A percentile compares a stretch with the other conserved stretches of the same genome.
phyloP scores from a whole-genome alignment of 345 rosid species.

The Aquilaria sinensis region DNA sequence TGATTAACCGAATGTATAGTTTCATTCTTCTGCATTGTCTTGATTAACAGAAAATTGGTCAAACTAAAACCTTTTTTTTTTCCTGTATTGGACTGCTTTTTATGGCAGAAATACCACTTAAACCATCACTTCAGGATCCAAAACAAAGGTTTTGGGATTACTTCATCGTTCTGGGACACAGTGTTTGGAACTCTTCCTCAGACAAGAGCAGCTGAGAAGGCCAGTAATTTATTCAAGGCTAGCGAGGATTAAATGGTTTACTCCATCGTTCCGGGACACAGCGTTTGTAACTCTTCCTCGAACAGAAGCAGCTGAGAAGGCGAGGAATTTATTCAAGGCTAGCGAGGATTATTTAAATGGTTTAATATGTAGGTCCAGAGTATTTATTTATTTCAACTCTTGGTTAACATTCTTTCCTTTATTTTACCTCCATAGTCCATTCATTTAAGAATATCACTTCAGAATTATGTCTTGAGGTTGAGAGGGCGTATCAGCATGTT shows the following conservation, averaged over 20 bases:
- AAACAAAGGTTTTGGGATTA: constrained; percentile 82
- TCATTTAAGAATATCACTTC: too few species aligned
- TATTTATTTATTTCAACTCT: neutral
- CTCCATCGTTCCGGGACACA: constrained; percentile 83
- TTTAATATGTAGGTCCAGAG: neutral
- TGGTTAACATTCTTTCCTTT: too few species aligned
- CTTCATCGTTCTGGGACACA: constrained; percentile 84
- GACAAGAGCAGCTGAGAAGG: constrained; percentile 27
- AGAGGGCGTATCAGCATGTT: too few species aligned
- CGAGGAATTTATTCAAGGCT: constrained; percentile 1
- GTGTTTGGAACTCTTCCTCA: constrained; percentile 83
- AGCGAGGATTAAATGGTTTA: constrained; percentile 32
- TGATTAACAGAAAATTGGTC: too few species aligned
- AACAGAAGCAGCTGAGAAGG: constrained; percentile 27
- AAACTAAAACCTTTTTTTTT: too few species aligned
- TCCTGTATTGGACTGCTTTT: neutral
- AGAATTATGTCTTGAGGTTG: too few species aligned
- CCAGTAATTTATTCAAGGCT: constrained; percentile 2
- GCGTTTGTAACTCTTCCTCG: constrained; percentile 83
- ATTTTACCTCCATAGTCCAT: too few species aligned
- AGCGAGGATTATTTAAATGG: neutral
- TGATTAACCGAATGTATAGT: neutral
- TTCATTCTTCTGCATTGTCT: neutral
- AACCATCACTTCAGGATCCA: constrained; percentile 94
- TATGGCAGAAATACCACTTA: constrained; percentile 79